phyloP scores from a whole-genome alignment of 345 rosid genomes.

The Gynandropsis gynandra region DNA sequence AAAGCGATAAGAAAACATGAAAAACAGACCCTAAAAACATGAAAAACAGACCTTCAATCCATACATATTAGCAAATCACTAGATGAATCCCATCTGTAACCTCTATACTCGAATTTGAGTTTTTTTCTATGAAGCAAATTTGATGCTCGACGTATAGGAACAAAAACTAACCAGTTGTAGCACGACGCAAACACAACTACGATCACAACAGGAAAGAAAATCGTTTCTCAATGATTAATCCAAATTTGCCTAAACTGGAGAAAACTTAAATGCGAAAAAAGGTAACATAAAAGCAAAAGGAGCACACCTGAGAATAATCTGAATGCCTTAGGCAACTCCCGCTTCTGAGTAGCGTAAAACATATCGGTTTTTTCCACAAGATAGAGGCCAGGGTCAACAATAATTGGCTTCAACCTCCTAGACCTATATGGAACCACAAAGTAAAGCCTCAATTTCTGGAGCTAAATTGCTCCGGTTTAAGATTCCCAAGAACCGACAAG shows the following conservation, averaged over 20 bases:
- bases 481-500: neutral
- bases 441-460: neutral
- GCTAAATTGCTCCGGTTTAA: neutral
- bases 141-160: too few relatives aligned
- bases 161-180: neutral
- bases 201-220: conserved; percentile 4
- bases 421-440: conserved; percentile 39
- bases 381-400: conserved; percentile 95
- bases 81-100: too few relatives aligned
- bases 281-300: conserved; percentile 3
- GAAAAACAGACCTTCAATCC: too few relatives aligned
- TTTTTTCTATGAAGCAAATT: conserved; percentile 2
- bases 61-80: too few relatives aligned
- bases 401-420: conserved; percentile 68
- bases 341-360: conserved; percentile 77
- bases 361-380: conserved; percentile 55
- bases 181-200: conserved; percentile 5
- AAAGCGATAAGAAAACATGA: too few relatives aligned
- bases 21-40: too few relatives aligned
- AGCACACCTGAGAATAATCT: conserved; percentile 64
- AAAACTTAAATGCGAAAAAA: neutral
- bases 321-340: conserved; percentile 72
- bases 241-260: conserved; percentile 2
- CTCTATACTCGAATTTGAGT: neutral
- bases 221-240: neutral